A percentile compares a stretch with the other conserved stretches of the same genome.
Evolutionary conservation across 257 asterid species (phyloP).

Genomic region (Solanum ossicruentum): DNA sequence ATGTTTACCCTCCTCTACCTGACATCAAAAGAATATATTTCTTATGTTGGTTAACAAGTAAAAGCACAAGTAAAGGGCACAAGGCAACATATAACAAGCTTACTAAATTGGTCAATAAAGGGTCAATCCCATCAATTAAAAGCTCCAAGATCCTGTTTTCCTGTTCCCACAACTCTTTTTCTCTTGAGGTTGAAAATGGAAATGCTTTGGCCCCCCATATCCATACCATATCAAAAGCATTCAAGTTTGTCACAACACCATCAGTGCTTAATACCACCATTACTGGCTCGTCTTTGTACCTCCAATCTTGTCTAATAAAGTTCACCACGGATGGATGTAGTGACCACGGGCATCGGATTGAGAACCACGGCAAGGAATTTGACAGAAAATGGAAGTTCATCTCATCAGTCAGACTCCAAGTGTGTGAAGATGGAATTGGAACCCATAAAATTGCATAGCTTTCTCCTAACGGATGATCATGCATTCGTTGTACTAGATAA

Average conservation of each 20-base stretch:
- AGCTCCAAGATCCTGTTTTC: slow-evolving; percentile 30
- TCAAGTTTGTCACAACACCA: slow-evolving; percentile 34
- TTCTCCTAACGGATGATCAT: slow-evolving; percentile 18
- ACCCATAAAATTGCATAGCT: slow-evolving; percentile 47
- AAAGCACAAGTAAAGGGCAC: background rate
- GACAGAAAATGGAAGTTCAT: slow-evolving; percentile 33
- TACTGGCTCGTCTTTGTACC: slow-evolving; percentile 23
- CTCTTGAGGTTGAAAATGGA: slow-evolving; percentile 56
- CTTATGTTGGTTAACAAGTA: background rate
- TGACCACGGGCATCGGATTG: slow-evolving; percentile 43
- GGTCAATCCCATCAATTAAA: slow-evolving; percentile 30
- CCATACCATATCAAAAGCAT: slow-evolving; percentile 67
- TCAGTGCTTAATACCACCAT: slow-evolving; percentile 38
- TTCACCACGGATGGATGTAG: slow-evolving; percentile 25
- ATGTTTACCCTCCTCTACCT: slow-evolving; percentile 41
- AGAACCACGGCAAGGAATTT: slow-evolving; percentile 44
- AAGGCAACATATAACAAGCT: slow-evolving; percentile 5
- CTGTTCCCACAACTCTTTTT: slow-evolving; percentile 41
- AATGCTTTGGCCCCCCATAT: slow-evolving; percentile 62
- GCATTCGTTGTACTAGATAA: slow-evolving; percentile 38
- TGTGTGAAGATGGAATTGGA: slow-evolving; percentile 26
- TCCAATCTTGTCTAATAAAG: slow-evolving; percentile 45
- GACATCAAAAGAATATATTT: background rate
- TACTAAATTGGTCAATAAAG: slow-evolving; percentile 35
- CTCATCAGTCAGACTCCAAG: slow-evolving; percentile 33